Evolutionary conservation across 108 stramenopile species (phyloP).

Genomic region (Licmophora abbreviata): DNA sequence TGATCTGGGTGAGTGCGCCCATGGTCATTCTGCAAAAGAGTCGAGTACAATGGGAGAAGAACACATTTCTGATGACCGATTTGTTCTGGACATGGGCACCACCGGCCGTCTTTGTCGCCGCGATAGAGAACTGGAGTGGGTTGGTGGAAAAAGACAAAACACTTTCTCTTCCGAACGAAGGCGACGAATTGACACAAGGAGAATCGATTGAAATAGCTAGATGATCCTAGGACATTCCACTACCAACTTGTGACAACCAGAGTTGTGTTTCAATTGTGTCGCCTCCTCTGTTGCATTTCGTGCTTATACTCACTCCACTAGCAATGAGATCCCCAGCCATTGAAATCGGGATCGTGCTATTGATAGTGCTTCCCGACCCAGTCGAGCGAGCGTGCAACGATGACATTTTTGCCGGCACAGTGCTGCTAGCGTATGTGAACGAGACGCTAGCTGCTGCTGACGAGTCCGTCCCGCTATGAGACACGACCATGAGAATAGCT

Average conservation of each 20-base stretch:
- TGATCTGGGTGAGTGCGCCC: slow-evolving; percentile 33
- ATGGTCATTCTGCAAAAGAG: slow-evolving; percentile 37
- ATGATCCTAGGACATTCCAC: no score
- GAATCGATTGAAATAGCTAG: no score
- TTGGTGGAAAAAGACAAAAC: slow-evolving; percentile 5
- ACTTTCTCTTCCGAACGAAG: no score
- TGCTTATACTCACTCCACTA: not conserved
- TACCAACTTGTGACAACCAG: no score
- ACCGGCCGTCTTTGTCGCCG: slow-evolving; percentile 21
- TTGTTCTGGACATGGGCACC: slow-evolving; percentile 30
- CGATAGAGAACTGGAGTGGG: slow-evolving; percentile 29
- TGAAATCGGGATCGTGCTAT: not conserved
- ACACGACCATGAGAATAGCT: slow-evolving; percentile 6
- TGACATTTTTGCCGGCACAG: not conserved
- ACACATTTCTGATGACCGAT: slow-evolving; percentile 33
- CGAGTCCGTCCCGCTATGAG: slow-evolving; percentile 10
- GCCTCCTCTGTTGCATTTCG: slow-evolving; percentile 1
- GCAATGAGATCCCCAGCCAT: slow-evolving; percentile 7
- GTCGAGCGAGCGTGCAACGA: not conserved
- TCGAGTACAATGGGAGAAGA: slow-evolving; percentile 20
- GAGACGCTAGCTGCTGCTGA: slow-evolving; percentile 6
- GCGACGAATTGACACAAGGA: no score
- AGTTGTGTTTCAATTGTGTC: slow-evolving; percentile 8
- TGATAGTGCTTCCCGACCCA: no score
- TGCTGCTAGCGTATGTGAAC: slow-evolving; percentile 10